phyloP scores from a whole-genome alignment of 306 rosid genomes.

The Sechiopsis laciniata region DNA sequence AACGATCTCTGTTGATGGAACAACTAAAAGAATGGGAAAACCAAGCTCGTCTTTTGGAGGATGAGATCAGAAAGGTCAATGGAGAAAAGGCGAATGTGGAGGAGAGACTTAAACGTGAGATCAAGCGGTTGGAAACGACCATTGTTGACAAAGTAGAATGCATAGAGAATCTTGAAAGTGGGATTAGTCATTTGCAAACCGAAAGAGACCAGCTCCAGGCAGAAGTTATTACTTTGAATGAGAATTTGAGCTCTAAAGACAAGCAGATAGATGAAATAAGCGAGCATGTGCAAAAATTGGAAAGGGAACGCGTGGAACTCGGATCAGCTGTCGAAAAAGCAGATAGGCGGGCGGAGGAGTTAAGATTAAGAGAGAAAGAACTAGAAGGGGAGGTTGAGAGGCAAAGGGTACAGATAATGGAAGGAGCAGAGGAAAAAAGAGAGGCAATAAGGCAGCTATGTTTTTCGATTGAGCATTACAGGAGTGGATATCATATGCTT shows the following conservation, averaged over 20 bases:
- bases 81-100: constrained; percentile 49
- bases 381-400: constrained; percentile 63
- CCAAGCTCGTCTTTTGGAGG: constrained; percentile 63
- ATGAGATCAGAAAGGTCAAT: constrained; percentile 65
- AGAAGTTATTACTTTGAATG: constrained; percentile 35
- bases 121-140: constrained; percentile 40
- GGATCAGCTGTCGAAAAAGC: constrained; percentile 42
- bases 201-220: constrained; percentile 51
- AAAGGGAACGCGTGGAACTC: constrained; percentile 44
- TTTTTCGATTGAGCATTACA: constrained; percentile 76
- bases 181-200: constrained; percentile 32
- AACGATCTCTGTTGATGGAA: constrained; percentile 40
- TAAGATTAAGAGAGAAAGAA: constrained; percentile 41
- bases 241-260: constrained; percentile 41
- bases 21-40: constrained; percentile 62
- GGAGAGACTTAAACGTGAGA: constrained; percentile 42
- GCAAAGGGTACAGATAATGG: constrained; percentile 46
- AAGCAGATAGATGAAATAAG: constrained; percentile 33
- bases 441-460: constrained; percentile 92
- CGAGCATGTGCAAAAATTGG: constrained; percentile 44
- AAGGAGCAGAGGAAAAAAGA: constrained; percentile 82
- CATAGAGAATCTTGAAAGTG: constrained; percentile 38
- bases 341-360: constrained; percentile 38
- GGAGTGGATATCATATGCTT: constrained; percentile 53
- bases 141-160: constrained; percentile 35